A percentile compares a stretch with the other conserved stretches of the same genome.
These are phyloP conservation scores for Lyophyllum atratum DNA, from an alignment of 768 basidiomycete species.

Conservation along the genomic window DNA sequence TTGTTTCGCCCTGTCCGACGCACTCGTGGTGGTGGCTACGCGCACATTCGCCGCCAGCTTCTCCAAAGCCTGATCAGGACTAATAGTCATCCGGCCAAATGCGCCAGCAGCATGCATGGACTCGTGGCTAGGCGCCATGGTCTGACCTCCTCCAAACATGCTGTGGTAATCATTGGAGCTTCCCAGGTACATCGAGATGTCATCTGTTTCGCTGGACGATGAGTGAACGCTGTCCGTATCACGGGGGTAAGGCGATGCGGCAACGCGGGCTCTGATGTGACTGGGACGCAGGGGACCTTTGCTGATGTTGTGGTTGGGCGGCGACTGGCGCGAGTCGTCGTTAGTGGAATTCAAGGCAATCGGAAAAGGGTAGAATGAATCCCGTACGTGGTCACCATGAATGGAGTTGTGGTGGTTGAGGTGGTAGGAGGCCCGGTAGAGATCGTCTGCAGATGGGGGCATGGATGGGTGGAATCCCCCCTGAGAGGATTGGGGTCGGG, in stretches of 20 bases:
- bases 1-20: slow-evolving; percentile 88
- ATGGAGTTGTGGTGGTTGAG: slow-evolving; percentile 47
- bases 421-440: slow-evolving; percentile 69
- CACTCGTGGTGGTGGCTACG: slow-evolving; percentile 87
- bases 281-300: slow-evolving; percentile 76
- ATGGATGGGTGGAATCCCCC: slow-evolving; percentile 53
- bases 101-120: slow-evolving; percentile 69
- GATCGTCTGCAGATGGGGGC: slow-evolving; percentile 61
- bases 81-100: slow-evolving; percentile 77
- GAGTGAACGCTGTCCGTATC: slow-evolving; percentile 87
- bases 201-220: slow-evolving; percentile 88
- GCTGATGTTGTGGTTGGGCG: slow-evolving; percentile 73
- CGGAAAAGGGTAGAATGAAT: slow-evolving; percentile 18
- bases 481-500: slow-evolving; percentile 80
- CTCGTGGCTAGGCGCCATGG: slow-evolving; percentile 51
- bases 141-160: slow-evolving; percentile 57
- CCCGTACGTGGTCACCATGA: slow-evolving; percentile 46
- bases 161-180: slow-evolving; percentile 61
- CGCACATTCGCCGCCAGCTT: slow-evolving; percentile 87
- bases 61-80: slow-evolving; percentile 77
- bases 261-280: slow-evolving; percentile 78
- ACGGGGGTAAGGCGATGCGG: slow-evolving; percentile 83
- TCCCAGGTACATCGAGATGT: slow-evolving; percentile 75
- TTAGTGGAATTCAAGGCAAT: slow-evolving; percentile 19
- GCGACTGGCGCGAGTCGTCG: slow-evolving; percentile 51